Evolutionary conservation across 805 yeast genomes (phyloP).

Genomic region (Maudiozyma saulgeensis): DNA sequence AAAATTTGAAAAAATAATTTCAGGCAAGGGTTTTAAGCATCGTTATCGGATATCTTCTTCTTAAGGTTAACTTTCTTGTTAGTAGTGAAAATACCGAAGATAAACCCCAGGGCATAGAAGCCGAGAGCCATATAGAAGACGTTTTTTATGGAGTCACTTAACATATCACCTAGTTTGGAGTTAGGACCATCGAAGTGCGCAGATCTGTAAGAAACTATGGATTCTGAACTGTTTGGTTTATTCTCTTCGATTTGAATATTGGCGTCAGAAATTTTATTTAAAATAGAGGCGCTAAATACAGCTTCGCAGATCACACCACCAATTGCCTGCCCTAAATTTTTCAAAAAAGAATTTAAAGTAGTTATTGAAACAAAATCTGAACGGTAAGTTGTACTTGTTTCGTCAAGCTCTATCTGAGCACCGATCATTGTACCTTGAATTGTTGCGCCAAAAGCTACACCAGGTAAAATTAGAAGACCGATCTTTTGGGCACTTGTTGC

Average conservation of each 20-base stretch:
- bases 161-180: slow-evolving; percentile 9
- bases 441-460: slow-evolving; percentile 30
- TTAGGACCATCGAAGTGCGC: slow-evolving; percentile 13
- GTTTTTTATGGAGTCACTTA: slow-evolving; percentile 12
- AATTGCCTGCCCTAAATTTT: slow-evolving; percentile 17
- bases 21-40: background rate
- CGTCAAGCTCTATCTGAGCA: slow-evolving; percentile 23
- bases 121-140: slow-evolving; percentile 20
- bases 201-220: slow-evolving; percentile 13
- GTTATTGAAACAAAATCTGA: slow-evolving; percentile 19
- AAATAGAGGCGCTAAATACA: slow-evolving; percentile 15
- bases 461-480: slow-evolving; percentile 32
- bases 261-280: slow-evolving; percentile 8
- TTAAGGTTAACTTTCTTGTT: slow-evolving; percentile 8
- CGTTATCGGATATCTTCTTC: background rate
- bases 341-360: slow-evolving; percentile 18
- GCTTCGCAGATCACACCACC: slow-evolving; percentile 20
- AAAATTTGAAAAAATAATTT: too few relatives aligned
- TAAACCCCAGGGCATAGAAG: slow-evolving; percentile 10
- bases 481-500: slow-evolving; percentile 23
- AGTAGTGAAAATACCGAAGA: slow-evolving; percentile 13
- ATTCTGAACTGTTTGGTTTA: slow-evolving; percentile 8
- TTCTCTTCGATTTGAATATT: slow-evolving; percentile 4
- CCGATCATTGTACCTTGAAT: slow-evolving; percentile 29
- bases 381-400: slow-evolving; percentile 10